These are phyloP conservation scores for Arxiozyma bovina DNA, from an alignment of 1,139 yeast species.

Conservation along the genomic window DNA sequence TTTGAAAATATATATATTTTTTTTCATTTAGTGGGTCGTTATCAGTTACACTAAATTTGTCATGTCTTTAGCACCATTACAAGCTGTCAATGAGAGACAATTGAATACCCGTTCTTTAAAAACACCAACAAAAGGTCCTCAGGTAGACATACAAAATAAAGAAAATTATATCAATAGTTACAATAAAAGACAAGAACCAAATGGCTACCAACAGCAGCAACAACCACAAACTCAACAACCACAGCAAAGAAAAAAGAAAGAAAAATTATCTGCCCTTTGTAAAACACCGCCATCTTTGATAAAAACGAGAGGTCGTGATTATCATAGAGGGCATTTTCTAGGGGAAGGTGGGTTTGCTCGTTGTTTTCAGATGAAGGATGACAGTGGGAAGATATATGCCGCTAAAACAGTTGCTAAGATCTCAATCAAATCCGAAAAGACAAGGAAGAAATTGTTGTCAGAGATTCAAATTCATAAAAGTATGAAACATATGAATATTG, in stretches of 20 bases:
- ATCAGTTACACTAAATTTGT: neutral
- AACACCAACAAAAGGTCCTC: slow-evolving; percentile 25
- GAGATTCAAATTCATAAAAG: slow-evolving; percentile 94
- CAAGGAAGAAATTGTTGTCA: slow-evolving; percentile 77
- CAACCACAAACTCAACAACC: slow-evolving; percentile 25
- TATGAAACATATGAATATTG: slow-evolving; percentile 82
- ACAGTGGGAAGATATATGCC: slow-evolving; percentile 79
- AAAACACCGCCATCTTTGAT: slow-evolving; percentile 93
- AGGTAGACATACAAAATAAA: slow-evolving; percentile 13
- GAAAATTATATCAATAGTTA: slow-evolving; percentile 14
- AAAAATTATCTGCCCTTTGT: slow-evolving; percentile 77
- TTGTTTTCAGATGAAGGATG: slow-evolving; percentile 93
- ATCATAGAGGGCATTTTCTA: slow-evolving; percentile 79
- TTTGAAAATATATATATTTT: too few species aligned
- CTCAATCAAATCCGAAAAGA: slow-evolving; percentile 83
- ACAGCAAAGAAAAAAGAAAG: slow-evolving; percentile 58
- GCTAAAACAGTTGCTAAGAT: slow-evolving; percentile 98
- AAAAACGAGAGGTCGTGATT: slow-evolving; percentile 82
- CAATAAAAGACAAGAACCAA: slow-evolving; percentile 9
- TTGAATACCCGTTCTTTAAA: slow-evolving; percentile 27
- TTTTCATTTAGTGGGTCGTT: neutral
- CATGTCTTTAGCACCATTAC: slow-evolving; percentile 28
- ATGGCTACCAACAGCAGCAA: slow-evolving; percentile 17
- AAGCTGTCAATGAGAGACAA: slow-evolving; percentile 29
- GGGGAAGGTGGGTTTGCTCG: slow-evolving; percentile 99